Base-by-base conservation (phyloP, 352 stramenopile species). In the Pythium diclinum region DNA sequence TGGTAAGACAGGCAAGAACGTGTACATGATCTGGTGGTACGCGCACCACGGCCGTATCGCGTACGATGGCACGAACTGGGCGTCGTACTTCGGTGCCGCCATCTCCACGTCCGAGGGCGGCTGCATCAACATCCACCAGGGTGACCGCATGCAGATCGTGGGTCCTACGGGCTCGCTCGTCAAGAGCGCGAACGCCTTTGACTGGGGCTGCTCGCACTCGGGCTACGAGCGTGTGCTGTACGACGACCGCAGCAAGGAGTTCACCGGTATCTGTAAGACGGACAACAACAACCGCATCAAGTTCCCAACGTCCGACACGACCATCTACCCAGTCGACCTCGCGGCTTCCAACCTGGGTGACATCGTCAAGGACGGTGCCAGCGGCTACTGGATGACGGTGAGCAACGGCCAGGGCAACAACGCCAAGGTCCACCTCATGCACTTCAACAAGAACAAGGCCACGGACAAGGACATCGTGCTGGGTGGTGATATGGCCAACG, bases 1-100 rank as follows among this genome's bases (percentile, higher is more conserved):
- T 3, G 69, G 59, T 10, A 76, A 72, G 47, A 79, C 79, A 0
- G 79, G 76, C 3, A 10, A 68, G 2, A 63, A 88, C 34, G 79
- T 85, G 46, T 88, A 71, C 61, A 88, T 88, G 79, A 80, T 88
- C 69, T 88, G 75, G 77, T 88, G 79, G 79, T 88, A 88, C 71
- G 75, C 77, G 0, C 79, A 88, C 59, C 79, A 88, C 67, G 79
- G 79, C 19, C 79, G 79, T 6, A 82, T 88, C 56, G 77, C 75
- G 10, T 85, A 59, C 53, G 77, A 88, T 59, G 77, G 76, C 53
- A 79, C 68, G 28, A 85, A 85, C 73, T 88, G 79, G 79, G 79
- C 77, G 17, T 73, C 79, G 38, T 88, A 85, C 74, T 88, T 85
- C 40, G 79, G 79, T 25, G 67, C 68, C 6, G 77, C 79, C 7